These are phyloP conservation scores for Phytopythium helicoides DNA, from an alignment of 352 stramenopile species.

Conservation along the genomic window DNA sequence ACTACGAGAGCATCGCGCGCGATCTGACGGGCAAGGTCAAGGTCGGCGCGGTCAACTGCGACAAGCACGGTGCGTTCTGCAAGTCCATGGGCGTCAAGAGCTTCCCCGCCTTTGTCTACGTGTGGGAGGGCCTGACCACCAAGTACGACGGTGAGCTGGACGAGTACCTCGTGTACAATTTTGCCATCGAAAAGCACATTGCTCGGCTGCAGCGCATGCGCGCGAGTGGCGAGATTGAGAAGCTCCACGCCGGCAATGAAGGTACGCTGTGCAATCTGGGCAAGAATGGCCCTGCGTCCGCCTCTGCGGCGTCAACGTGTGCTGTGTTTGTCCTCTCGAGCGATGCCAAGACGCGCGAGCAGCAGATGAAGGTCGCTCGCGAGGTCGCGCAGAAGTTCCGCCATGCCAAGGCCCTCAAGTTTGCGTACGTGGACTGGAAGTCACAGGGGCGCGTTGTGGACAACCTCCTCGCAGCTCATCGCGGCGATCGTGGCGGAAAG, in stretches of 20 bases:
- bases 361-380: constrained; percentile 54
- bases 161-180: constrained; percentile 83
- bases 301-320: constrained; percentile 65
- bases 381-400: constrained; percentile 66
- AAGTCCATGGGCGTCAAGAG: constrained; percentile 27
- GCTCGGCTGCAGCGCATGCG: constrained; percentile 63
- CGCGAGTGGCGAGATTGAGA: constrained; percentile 62
- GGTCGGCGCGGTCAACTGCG: constrained; percentile 75
- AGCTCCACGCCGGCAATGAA: constrained; percentile 69
- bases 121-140: constrained; percentile 54
- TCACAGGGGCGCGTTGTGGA: constrained; percentile 48
- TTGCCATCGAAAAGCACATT: constrained; percentile 82
- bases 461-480: constrained; percentile 39
- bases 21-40: constrained; percentile 72
- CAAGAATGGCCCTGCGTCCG: constrained; percentile 43
- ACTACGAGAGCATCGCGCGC: constrained; percentile 61
- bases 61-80: constrained; percentile 64
- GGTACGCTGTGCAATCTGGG: constrained; percentile 77
- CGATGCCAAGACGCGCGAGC: constrained; percentile 28
- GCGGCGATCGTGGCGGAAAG: constrained; percentile 9
- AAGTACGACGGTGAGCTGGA: constrained; percentile 65
- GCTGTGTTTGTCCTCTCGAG: constrained; percentile 70
- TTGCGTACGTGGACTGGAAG: constrained; percentile 78
- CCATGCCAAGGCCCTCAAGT: constrained; percentile 51
- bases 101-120: constrained; percentile 64